phyloP scores from a whole-genome alignment of 2,329 filamentous ascomycete species.

The Septoria linicola region DNA sequence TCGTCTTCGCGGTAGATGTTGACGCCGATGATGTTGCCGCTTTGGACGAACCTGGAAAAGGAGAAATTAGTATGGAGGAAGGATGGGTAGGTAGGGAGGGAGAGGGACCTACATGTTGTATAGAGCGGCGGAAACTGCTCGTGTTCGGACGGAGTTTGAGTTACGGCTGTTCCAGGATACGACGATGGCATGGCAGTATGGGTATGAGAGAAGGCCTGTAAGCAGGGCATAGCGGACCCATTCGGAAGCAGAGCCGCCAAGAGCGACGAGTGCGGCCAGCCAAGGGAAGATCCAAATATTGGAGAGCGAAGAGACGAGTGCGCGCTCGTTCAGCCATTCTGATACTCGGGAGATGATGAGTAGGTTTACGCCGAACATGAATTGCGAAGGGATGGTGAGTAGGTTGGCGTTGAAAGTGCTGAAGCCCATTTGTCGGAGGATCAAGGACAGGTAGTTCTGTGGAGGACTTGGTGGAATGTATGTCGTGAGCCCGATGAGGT shows the following conservation, averaged over 20 bases:
- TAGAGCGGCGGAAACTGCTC: conserved; percentile 44
- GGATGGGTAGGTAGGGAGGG: background rate
- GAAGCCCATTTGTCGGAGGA: conserved; percentile 28
- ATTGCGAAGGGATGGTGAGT: conserved; percentile 55
- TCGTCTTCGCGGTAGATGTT: conserved; percentile 53
- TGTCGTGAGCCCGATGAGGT: conserved; percentile 22
- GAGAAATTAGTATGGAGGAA: background rate
- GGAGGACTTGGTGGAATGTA: conserved; percentile 55
- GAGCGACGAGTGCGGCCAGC: conserved; percentile 50
- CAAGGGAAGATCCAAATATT: conserved; percentile 60
- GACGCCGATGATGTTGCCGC: conserved; percentile 47
- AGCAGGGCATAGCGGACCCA: conserved; percentile 43
- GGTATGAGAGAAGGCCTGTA: conserved; percentile 44
- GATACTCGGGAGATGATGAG: conserved; percentile 52
- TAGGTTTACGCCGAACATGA: conserved; percentile 37
- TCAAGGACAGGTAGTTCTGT: conserved; percentile 58
- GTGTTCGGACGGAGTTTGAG: conserved; percentile 45
- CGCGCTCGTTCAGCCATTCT: conserved; percentile 53
- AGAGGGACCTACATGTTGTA: conserved; percentile 39
- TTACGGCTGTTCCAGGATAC: conserved; percentile 46
- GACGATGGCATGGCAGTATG: conserved; percentile 47
- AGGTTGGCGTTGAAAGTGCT: conserved; percentile 63
- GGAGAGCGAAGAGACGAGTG: conserved; percentile 47
- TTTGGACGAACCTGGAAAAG: conserved; percentile 37
- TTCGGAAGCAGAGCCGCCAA: conserved; percentile 30